Conservation (phyloP, 306 rosid genomes). For the Rubus idaeus region DNA sequence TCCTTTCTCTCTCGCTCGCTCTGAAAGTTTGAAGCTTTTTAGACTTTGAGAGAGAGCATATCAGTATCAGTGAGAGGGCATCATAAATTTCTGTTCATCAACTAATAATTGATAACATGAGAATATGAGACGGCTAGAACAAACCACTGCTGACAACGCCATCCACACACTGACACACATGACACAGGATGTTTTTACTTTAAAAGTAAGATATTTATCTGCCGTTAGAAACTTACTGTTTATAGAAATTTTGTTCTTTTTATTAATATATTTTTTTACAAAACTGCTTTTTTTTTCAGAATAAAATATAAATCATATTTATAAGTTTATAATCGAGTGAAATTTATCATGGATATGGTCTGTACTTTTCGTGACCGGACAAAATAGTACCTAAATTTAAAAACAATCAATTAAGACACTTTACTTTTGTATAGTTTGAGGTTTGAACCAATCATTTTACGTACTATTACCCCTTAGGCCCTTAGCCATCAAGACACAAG, state of each 20-base stretch:
- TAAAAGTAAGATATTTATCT: neutral
- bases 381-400: no score
- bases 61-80: neutral
- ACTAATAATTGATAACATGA: neutral
- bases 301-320: no score
- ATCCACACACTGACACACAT: constrained; percentile 3
- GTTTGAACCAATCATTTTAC: no score
- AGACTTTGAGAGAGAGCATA: neutral
- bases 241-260: neutral
- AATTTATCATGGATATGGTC: no score
- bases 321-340: no score
- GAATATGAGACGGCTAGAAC: constrained; percentile 4
- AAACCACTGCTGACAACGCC: constrained; percentile 3
- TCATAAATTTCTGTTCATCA: neutral
- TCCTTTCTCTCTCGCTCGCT: neutral
- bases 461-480: no score
- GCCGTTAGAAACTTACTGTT: neutral
- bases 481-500: no score
- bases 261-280: no score
- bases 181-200: neutral
- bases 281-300: no score
- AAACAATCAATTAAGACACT: no score
- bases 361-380: no score
- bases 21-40: neutral
- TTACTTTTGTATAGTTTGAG: no score